Evolutionary conservation across 192 early-diverging fungal species (phyloP), one percentile per base, ranked within the genome.

Genomic region (Linnemannia zychae): DNA sequence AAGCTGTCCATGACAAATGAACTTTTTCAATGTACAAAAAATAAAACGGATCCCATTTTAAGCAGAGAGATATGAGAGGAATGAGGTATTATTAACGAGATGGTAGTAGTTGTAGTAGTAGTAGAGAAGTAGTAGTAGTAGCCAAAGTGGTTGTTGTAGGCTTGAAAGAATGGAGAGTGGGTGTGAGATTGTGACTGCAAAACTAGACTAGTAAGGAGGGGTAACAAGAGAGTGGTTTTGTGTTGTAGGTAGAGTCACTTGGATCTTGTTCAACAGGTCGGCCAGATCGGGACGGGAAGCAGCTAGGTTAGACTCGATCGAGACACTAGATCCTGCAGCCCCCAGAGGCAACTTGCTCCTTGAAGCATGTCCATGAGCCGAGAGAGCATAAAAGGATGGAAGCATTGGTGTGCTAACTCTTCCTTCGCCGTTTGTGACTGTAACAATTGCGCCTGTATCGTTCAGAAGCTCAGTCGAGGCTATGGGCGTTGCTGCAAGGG

Each of bases 141-240:
- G n/a, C n/a, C n/a, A 31, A 31, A 13, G 1, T n/a, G n/a, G n/a
- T n/a, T n/a, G 57, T 28, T 0, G 24, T 7, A 28, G 24, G 9
- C 7, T 13, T n/a, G n/a, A 60, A 15, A 33, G 57, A 31, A 13
- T 31, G 22, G 22, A 31, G 13, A 3, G n/a, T n/a, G n/a, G n/a
- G n/a, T n/a, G n/a, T n/a, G n/a, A n/a, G n/a, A n/a, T n/a, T n/a
- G n/a, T n/a, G n/a, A n/a, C n/a, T n/a, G n/a, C n/a, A n/a, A n/a
- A n/a, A n/a, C n/a, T n/a, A n/a, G n/a, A n/a, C 57, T 63, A 63
- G 28, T 84, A 84, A 46, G 82, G 82, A 22, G 82, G 82, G 28
- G 46, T 71, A 12, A 74, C 48, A 40, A 84, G 33, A 1, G 82
- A 79, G 33, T 53, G 38, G 22, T n/a, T 15, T 36, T 79, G 46